Evolutionary conservation across 2,329 filamentous ascomycete species (phyloP).

Genomic region (Cytospora paraplurivora): DNA sequence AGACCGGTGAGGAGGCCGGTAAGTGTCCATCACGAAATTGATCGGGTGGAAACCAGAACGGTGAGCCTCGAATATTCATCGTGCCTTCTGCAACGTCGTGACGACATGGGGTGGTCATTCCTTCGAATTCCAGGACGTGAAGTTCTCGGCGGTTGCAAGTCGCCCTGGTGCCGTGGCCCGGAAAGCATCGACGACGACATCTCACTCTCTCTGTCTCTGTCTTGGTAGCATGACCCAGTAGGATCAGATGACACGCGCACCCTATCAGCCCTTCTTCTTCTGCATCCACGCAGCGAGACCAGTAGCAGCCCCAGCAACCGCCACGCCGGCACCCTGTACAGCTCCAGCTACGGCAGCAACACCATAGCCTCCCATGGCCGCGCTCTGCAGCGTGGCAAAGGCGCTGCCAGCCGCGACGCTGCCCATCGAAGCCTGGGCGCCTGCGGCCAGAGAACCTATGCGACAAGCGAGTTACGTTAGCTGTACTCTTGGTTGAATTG

Average conservation of each 20-base stretch:
- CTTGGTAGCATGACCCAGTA: not conserved
- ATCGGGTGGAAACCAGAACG: not conserved
- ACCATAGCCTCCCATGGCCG: constrained; percentile 32
- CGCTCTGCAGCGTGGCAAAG: constrained; percentile 33
- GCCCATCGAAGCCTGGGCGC: constrained; percentile 24
- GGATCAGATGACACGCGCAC: not conserved
- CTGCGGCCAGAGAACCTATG: constrained; percentile 32
- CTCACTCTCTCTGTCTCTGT: not conserved
- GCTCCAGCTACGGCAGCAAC: constrained; percentile 23
- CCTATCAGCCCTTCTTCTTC: not conserved
- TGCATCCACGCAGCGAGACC: constrained; percentile 6
- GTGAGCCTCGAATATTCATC: not conserved
- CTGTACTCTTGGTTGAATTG: not conserved
- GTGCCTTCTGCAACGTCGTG: not conserved
- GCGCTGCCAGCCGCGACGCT: constrained; percentile 30
- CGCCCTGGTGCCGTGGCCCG: not conserved
- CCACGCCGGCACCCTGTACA: constrained; percentile 25
- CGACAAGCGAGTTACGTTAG: not conserved
- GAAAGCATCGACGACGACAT: not conserved
- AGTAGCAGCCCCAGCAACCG: constrained; percentile 7
- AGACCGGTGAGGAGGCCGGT: not conserved
- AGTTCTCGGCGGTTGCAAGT: too few relatives aligned
- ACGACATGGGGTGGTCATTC: not conserved
- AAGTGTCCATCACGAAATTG: not conserved
- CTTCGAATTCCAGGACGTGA: not conserved